Base-by-base conservation (phyloP, 1,284 basidiomycete genomes). In the Microbotryomycetes sp. region DNA sequence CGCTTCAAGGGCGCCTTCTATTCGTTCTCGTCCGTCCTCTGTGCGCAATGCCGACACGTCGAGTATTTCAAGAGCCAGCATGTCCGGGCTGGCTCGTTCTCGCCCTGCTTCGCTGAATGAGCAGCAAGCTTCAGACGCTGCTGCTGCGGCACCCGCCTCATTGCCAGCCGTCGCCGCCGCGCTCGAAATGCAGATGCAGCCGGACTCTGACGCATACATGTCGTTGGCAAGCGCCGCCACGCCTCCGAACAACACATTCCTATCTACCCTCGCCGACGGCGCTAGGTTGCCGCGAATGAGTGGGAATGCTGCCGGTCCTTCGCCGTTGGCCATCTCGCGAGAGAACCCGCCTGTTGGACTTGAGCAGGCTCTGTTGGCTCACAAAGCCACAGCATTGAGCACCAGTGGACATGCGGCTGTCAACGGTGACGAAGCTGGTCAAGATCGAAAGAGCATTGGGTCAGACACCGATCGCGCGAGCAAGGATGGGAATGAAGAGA, bases 211-310 rank as follows among this genome's bases (percentile, higher is more conserved):
- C 27, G 6, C 60, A 2, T 64, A 64, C 35, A 58, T 59, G 24
- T 58, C 52, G 4, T 57, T 68, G 56, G 64, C 61, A 5, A 57
- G 54, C 27, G 66, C 67, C 46, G 75, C 74, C 13, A 81, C 79
- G 6, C 79, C 79, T 0, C 76, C 77, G 67, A 81, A 81, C 71
- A 73, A 77, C 45, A 76, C 76, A 2, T 80, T 81, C 71, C 70
- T 81, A 5, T 75, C 75, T 45, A 79, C 77, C 1, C 67, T 80
- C 2, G 78, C 78, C n/a, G 76, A 76, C 29, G 62, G 52, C 18
- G 52, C 57, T 15, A 35, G 18, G 45, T 35, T 21, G 26, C 45
- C 35, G 9, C 9, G 35, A 41, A 41, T 41, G 11, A 11, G 9
- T 41, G 18, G 11, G 18, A 41, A 41, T 41, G 9, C 35, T 11